Conservation (phyloP, 768 basidiomycete species). For the Boletus rubropictus region DNA sequence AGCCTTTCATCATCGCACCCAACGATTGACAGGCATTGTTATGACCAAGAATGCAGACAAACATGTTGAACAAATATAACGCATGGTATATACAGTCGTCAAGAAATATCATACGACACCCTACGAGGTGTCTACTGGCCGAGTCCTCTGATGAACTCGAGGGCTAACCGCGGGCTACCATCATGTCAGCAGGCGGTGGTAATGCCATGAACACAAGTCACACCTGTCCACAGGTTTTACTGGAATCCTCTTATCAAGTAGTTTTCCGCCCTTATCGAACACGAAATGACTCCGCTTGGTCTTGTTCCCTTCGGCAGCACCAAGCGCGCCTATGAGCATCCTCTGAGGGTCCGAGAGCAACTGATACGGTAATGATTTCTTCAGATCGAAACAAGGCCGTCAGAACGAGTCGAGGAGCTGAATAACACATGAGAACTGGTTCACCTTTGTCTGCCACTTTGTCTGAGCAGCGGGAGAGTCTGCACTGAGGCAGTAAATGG, state of each 20-base stretch:
- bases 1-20: too few relatives aligned
- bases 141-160: constrained; percentile 60
- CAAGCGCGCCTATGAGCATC: constrained; percentile 70
- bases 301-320: constrained; percentile 72
- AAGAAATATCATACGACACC: not conserved
- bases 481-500: constrained; percentile 79
- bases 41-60: too few relatives aligned
- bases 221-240: constrained; percentile 87
- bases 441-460: constrained; percentile 84
- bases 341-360: constrained; percentile 88
- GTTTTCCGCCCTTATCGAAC: constrained; percentile 86
- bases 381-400: constrained; percentile 5
- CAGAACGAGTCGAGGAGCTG: not conserved
- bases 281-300: constrained; percentile 92
- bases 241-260: constrained; percentile 78
- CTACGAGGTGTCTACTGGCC: not conserved
- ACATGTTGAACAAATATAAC: not conserved
- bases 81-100: constrained; percentile 3
- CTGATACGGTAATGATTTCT: constrained; percentile 84
- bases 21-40: too few relatives aligned
- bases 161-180: constrained; percentile 53
- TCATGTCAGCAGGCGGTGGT: not conserved
- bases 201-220: not conserved
- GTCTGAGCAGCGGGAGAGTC: constrained; percentile 69
- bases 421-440: constrained; percentile 7